Conservation (phyloP, 306 rosid species). For the Lupinus albus region DNA sequence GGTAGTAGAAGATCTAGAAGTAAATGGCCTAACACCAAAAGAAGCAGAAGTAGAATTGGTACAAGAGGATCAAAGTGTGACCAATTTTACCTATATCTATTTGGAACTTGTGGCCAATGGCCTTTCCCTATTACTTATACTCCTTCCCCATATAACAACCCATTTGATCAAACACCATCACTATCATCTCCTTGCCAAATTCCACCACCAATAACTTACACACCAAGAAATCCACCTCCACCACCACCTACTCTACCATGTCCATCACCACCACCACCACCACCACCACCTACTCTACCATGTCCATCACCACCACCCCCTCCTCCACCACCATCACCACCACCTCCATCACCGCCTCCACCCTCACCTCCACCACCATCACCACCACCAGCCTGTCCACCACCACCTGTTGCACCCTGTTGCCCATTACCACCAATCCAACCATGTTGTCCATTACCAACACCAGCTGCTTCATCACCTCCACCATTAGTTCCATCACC, state of each 20-base stretch:
- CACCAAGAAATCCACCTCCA: neutral
- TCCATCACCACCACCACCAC: conserved; percentile 46
- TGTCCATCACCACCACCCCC: conserved; percentile 19
- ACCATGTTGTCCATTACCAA: conserved; percentile 35
- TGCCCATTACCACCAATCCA: conserved; percentile 2
- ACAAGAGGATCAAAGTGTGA: conserved; percentile 58
- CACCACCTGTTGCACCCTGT: conserved; percentile 7
- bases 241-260: conserved; percentile 34
- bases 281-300: conserved; percentile 3
- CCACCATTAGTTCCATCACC: conserved; percentile 44
- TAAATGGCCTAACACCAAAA: conserved; percentile 8
- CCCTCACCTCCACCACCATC: neutral
- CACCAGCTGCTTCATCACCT: conserved; percentile 14
- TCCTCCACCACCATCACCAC: neutral
- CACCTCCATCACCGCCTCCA: neutral
- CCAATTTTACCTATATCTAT: conserved; percentile 63
- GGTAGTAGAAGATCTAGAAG: conserved; percentile 11
- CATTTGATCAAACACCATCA: conserved; percentile 59
- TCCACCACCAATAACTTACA: conserved; percentile 5
- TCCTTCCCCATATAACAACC: conserved; percentile 71
- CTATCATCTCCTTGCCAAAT: conserved; percentile 31
- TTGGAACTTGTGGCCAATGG: conserved; percentile 72
- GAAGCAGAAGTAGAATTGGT: conserved; percentile 19
- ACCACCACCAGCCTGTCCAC: neutral
- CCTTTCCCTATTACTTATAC: conserved; percentile 67